These are phyloP conservation scores for Syzygium aromaticum DNA, from an alignment of 345 rosid genomes.

Conservation along the genomic window DNA sequence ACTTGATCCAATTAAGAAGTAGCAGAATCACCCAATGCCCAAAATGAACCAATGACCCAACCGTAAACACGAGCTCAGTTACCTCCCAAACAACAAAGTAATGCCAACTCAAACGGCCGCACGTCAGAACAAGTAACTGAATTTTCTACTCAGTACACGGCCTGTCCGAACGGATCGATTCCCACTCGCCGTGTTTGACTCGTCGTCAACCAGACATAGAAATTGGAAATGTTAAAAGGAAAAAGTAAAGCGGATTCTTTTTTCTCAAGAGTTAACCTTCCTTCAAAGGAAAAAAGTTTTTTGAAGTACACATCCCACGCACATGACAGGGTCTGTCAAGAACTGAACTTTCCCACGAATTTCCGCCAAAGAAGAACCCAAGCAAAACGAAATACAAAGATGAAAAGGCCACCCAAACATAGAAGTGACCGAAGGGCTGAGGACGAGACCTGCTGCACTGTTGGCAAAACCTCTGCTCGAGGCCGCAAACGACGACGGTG, in stretches of 20 bases:
- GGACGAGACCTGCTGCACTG: constrained; percentile 78
- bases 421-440: not conserved
- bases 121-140: not conserved
- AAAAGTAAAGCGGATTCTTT: not conserved
- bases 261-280: not conserved
- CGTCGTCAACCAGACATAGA: not conserved
- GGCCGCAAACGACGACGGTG: constrained; percentile 68
- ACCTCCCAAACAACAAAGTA: not conserved
- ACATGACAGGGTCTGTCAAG: not conserved
- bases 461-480: constrained; percentile 94
- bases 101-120: not conserved
- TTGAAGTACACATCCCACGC: not conserved
- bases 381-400: not conserved
- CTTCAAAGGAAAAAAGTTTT: not conserved
- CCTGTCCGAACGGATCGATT: not conserved
- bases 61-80: not conserved
- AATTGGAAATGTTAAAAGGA: not conserved
- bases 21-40: not conserved
- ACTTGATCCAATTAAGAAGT: not conserved
- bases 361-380: not conserved
- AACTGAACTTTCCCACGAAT: not conserved
- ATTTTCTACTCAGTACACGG: not conserved
- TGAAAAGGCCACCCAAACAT: not conserved
- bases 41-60: not conserved
- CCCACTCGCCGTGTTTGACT: not conserved